These are phyloP conservation scores for Pelargonium australe DNA, from an alignment of 441 rosid genomes.

Conservation along the genomic window DNA sequence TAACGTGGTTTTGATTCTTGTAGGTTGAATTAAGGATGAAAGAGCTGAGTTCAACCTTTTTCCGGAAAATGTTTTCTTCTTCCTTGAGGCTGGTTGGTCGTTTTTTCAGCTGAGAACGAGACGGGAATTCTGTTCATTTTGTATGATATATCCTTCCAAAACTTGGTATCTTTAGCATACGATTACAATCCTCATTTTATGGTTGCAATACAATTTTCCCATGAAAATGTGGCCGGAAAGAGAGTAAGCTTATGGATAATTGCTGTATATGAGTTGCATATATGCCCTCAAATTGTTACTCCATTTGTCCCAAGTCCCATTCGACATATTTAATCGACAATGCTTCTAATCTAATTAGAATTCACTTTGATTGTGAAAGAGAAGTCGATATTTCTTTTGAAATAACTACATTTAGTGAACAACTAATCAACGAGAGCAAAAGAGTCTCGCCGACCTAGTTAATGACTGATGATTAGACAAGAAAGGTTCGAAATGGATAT, in stretches of 20 bases:
- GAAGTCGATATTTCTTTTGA: too few relatives aligned
- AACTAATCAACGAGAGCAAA: too few relatives aligned
- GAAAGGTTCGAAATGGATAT: too few relatives aligned
- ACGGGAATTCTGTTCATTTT: conserved; percentile 19
- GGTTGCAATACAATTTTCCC: conserved; percentile 20
- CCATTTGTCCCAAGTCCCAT: too few relatives aligned
- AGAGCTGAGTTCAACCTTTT: conserved; percentile 19
- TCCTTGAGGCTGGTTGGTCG: conserved; percentile 20
- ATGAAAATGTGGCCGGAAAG: conserved; percentile 14
- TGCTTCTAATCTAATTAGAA: too few relatives aligned
- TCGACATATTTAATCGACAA: too few relatives aligned
- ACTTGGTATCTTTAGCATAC: conserved; percentile 16
- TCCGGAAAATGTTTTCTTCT: conserved; percentile 12
- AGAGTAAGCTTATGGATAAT: not conserved
- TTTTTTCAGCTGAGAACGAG: conserved; percentile 21
- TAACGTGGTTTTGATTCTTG: conserved; percentile 8
- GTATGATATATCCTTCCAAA: conserved; percentile 17
- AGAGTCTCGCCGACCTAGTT: too few relatives aligned
- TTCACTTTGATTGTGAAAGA: too few relatives aligned
- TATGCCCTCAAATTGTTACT: too few relatives aligned
- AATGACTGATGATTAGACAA: too few relatives aligned
- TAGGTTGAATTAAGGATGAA: not conserved
- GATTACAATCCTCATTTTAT: conserved; percentile 15
- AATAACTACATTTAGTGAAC: too few relatives aligned
- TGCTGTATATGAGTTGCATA: too few relatives aligned